These are phyloP conservation scores for Prinsepia uniflora DNA, from an alignment of 306 rosid species.

Conservation along the genomic window DNA sequence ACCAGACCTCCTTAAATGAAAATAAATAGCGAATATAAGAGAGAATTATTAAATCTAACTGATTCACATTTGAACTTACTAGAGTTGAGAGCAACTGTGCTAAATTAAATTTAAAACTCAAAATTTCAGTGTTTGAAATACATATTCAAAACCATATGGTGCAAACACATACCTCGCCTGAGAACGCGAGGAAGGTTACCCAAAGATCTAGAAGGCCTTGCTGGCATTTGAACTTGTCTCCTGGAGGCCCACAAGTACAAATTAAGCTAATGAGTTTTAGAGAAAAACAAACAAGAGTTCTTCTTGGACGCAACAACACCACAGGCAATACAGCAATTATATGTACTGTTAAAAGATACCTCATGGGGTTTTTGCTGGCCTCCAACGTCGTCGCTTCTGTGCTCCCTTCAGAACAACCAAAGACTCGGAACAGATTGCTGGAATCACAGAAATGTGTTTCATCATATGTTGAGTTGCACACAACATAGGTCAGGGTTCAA, in stretches of 20 bases:
- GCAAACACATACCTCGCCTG: constrained; percentile 42
- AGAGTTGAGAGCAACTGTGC: not conserved
- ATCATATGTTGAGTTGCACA: constrained; percentile 2
- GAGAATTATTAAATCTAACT: not conserved
- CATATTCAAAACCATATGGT: not conserved
- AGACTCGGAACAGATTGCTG: constrained; percentile 96
- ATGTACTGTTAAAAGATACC: constrained; percentile 41
- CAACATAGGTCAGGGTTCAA: not conserved
- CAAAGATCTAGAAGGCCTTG: constrained; percentile 52
- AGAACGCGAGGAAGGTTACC: constrained; percentile 56
- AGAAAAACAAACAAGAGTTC: not conserved
- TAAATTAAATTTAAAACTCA: not conserved
- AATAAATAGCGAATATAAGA: not conserved
- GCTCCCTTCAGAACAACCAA: constrained; percentile 81
- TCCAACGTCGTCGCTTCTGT: constrained; percentile 79
- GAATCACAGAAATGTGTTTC: constrained; percentile 29
- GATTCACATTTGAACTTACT: not conserved
- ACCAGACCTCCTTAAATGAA: not conserved
- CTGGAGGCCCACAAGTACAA: constrained; percentile 26
- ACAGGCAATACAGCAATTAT: not conserved
- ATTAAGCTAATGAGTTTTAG: not conserved
- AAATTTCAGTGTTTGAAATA: not conserved
- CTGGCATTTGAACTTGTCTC: constrained; percentile 59
- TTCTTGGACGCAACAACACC: not conserved
- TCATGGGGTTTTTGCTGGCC: constrained; percentile 99